These are phyloP conservation scores for Lactarius sp. DNA, from an alignment of 768 basidiomycete species.

Conservation along the genomic window DNA sequence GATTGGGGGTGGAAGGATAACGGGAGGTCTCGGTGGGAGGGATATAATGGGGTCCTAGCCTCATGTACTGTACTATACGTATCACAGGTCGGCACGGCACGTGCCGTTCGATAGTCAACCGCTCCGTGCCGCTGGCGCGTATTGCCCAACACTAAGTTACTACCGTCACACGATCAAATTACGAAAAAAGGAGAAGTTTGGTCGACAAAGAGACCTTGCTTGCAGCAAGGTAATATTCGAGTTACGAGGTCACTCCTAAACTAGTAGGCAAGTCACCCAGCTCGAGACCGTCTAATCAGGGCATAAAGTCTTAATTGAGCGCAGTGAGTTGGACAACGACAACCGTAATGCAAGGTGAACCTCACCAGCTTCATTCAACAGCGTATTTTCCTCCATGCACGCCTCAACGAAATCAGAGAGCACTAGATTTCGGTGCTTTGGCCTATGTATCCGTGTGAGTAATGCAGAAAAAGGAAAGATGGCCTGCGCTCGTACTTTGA, in stretches of 20 bases:
- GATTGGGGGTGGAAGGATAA: too few relatives aligned
- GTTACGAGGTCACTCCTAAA: not conserved
- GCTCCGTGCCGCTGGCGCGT: too few relatives aligned
- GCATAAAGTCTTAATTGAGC: constrained; percentile 14
- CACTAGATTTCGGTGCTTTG: constrained; percentile 74
- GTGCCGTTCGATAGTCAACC: too few relatives aligned
- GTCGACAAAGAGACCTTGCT: too few relatives aligned
- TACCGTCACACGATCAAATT: too few relatives aligned
- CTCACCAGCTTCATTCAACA: constrained; percentile 83
- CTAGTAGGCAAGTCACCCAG: not conserved
- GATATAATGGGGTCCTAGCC: too few relatives aligned
- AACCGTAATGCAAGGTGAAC: constrained; percentile 22
- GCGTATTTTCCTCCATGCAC: constrained; percentile 76
- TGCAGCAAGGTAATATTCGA: not conserved
- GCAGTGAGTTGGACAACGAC: not conserved
- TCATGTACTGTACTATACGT: too few relatives aligned
- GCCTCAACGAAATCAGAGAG: constrained; percentile 72
- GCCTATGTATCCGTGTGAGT: constrained; percentile 36
- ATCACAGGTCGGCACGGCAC: too few relatives aligned
- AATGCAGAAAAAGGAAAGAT: not conserved
- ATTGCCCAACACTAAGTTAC: too few relatives aligned
- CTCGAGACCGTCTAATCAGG: not conserved
- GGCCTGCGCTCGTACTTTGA: constrained; percentile 48
- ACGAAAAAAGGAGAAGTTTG: too few relatives aligned
- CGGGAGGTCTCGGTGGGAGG: too few relatives aligned